A percentile compares a stretch with the other conserved stretches of the same genome.
phyloP scores from a whole-genome alignment of 768 basidiomycete species.

The Agaricus sinodeliciosus region DNA sequence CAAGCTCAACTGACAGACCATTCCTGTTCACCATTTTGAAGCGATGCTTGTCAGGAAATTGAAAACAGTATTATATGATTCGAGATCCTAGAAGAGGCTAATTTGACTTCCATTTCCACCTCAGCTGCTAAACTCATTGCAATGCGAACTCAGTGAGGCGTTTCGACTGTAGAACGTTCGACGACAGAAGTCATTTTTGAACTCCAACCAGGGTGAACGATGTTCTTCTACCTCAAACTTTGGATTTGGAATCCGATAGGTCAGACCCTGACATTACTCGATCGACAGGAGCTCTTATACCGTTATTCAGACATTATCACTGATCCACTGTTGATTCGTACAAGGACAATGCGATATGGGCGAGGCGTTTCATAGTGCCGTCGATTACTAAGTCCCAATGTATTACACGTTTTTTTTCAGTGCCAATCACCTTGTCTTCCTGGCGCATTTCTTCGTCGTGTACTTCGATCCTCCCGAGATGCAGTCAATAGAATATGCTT shows the following conservation, averaged over 20 bases:
- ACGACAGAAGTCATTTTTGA: neutral
- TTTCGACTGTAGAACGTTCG: conserved; percentile 1
- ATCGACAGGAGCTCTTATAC: neutral
- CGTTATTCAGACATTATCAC: neutral
- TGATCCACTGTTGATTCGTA: neutral
- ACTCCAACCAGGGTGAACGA: neutral
- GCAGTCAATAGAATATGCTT: conserved; percentile 63
- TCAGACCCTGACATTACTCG: neutral
- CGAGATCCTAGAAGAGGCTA: neutral
- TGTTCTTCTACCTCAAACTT: neutral
- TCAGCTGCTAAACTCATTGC: neutral
- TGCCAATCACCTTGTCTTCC: conserved; percentile 51
- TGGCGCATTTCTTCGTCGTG: conserved; percentile 39
- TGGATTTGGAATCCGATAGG: neutral
- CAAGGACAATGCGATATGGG: conserved; percentile 7
- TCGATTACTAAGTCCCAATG: neutral
- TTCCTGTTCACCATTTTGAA: neutral
- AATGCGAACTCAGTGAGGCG: conserved; percentile 4
- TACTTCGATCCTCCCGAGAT: conserved; percentile 49
- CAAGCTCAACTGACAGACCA: neutral
- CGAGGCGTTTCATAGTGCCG: conserved; percentile 7
- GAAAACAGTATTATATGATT: neutral
- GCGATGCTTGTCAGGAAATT: neutral
- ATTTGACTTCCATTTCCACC: neutral
- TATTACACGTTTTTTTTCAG: conserved; percentile 36